Base-by-base conservation (phyloP, 257 asterid genomes). In the Lycium barbarum region DNA sequence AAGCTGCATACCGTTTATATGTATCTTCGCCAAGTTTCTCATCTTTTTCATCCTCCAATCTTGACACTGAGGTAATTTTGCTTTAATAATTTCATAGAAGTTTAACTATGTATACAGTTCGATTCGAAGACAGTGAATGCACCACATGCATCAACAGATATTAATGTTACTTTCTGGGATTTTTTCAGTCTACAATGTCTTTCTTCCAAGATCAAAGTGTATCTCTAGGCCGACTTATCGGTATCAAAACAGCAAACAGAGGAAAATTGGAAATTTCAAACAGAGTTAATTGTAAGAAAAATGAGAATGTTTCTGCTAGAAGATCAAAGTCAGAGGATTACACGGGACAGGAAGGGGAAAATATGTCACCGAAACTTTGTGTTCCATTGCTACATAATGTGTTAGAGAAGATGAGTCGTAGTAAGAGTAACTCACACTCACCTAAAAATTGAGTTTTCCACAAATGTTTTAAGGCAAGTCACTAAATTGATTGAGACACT, bases 131-230 rank as follows among this genome's bases (percentile, higher is more conserved):
- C 8, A 18, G 35, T 71, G 49, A 68, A 68, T 15, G 76, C 51
- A 36, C 49, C 20, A 36, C 13, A 26, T 11, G 18, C 72, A 65
- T 65, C 72, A 65, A n/a, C 51, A 3, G 35, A 13, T 12, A 22
- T 45, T 43, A 61, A 51, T 5, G 43, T 12, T 53, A 7, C n/a
- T 18, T 62, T 78, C 7, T 38, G 26, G 38, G 81, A 47, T 66
- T 11, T 85, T 62, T 78, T 79, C 45, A 94, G 98, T 94, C 97
- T 73, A 90, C 97, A 5, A 88, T 90, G 51, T 94, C 98, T 6
- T 94, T 94, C 87, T 94, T 90, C 38, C 93, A 88, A 6, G 95
- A 93, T 58, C 92, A 85, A 65, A 91, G 96, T 38, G 92, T 92
- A 58, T 84, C 97, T 8, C 88, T 94, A 2, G 97, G 98, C 6